phyloP scores from a whole-genome alignment of 2,329 filamentous ascomycete species.

The Alternaria sp. region DNA sequence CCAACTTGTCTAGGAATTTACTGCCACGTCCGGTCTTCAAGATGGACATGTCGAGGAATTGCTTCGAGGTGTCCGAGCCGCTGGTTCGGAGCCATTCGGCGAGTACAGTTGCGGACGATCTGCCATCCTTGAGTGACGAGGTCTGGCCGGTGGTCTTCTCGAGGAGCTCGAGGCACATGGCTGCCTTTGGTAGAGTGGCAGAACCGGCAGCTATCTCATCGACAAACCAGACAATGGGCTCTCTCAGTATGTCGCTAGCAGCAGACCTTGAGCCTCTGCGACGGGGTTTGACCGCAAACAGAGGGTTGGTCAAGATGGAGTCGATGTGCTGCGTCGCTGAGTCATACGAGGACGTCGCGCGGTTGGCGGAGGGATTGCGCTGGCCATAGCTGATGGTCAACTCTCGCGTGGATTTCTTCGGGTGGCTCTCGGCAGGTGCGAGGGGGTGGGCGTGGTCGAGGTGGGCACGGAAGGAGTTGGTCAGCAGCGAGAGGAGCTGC shows the following conservation, averaged over 20 bases:
- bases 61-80: constrained; percentile 33
- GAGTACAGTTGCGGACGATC: constrained; percentile 26
- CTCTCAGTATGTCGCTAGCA: constrained; percentile 34
- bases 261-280: constrained; percentile 34
- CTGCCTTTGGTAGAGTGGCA: constrained; percentile 48
- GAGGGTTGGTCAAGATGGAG: constrained; percentile 59
- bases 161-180: constrained; percentile 47
- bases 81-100: constrained; percentile 41
- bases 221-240: constrained; percentile 52
- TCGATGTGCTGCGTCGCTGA: constrained; percentile 56
- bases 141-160: constrained; percentile 17
- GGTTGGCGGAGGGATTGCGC: constrained; percentile 11
- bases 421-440: constrained; percentile 12
- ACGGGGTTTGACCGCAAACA: constrained; percentile 51
- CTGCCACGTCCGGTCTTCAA: constrained; percentile 10
- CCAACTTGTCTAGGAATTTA: constrained; percentile 26
- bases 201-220: constrained; percentile 48
- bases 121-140: constrained; percentile 9
- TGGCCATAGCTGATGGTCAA: constrained; percentile 12
- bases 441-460: constrained; percentile 65
- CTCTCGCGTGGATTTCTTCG: not conserved
- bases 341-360: constrained; percentile 44
- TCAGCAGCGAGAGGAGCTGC: constrained; percentile 66
- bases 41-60: constrained; percentile 30
- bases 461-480: constrained; percentile 67